Base-by-base conservation (phyloP, 371 early-diverging fungal species). In the Phascolomyces articulosus region DNA sequence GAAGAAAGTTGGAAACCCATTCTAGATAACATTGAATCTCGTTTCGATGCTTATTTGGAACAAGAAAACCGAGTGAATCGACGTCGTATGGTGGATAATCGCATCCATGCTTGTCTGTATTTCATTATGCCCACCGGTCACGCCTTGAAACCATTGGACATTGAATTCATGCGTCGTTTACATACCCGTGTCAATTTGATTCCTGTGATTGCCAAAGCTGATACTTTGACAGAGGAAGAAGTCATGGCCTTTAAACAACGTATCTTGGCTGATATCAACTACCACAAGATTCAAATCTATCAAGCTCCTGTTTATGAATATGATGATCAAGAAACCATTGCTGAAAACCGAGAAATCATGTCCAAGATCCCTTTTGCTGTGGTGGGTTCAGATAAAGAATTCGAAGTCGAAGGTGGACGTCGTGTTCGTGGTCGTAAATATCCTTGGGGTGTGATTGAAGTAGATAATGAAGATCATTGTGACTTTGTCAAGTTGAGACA, bases 181-280 rank as follows among this genome's bases (percentile, higher is more conserved):
- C 94, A 94, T 67, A 91, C 92, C n/a, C 90, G 93, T 63, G 97
- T 97, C 67, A 98, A 98, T 78, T 81, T 98, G 65, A 95, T 99
- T 68, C 99, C 99, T 4, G 93, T 99, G 47, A 96, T 99, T 72
- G 95, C 99, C 64, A 98, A 99, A 72, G 89, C 97, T 15, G 99
- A 99, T 72, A 98, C 96, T 23, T 83, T 99, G 85, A 98, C 99
- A 44, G 88, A 93, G 60, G 94, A 95, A 56, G 99, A 99, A 84
- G 85, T 99, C 34, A 85, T 82, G 58, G 79, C 81, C 8, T 96
- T 98, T 83, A 99, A 99, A 86, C 77, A 87, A 72, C 84, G 95
- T 71, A 95, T 99, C 63, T 74, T 94, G 66, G 91, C 93, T 57
- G 96, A 98, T 76, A 94, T 99, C 76, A 86, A 86, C 59, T 87